Conservation (phyloP, 345 rosid genomes). For the Linum lewisii region DNA sequence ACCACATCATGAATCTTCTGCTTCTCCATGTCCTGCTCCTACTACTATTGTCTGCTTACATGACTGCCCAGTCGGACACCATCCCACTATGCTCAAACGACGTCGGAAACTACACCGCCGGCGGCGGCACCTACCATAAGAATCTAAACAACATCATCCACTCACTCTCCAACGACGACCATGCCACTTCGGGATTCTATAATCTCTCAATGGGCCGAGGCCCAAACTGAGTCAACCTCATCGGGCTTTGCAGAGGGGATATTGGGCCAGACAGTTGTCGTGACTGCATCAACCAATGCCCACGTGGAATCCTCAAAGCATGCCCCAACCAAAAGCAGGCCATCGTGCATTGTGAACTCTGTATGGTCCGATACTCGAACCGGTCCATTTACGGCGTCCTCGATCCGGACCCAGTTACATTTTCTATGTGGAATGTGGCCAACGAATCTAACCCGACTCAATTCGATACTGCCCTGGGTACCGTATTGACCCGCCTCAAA, state of each 20-base stretch:
- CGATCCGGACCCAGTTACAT: not conserved
- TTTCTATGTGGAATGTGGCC: not conserved
- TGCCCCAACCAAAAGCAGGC: slow-evolving; percentile 20
- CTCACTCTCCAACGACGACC: not conserved
- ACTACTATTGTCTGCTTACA: too few relatives aligned
- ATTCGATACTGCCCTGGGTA: too few relatives aligned
- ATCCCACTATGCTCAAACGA: too few relatives aligned
- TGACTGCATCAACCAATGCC: not conserved
- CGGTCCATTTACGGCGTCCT: not conserved
- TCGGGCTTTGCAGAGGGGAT: slow-evolving; percentile 20
- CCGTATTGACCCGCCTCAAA: too few relatives aligned
- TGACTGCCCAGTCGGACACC: too few relatives aligned
- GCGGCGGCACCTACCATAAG: slow-evolving; percentile 5
- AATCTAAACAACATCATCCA: slow-evolving; percentile 16
- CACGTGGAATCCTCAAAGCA: not conserved
- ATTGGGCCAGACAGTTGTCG: not conserved
- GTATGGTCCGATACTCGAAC: slow-evolving; percentile 14
- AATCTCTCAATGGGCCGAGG: slow-evolving; percentile 6
- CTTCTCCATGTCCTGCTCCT: too few relatives aligned
- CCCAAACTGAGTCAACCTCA: slow-evolving; percentile 12
- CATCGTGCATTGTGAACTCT: not conserved
- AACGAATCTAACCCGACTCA: not conserved
- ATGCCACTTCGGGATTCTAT: slow-evolving; percentile 13
- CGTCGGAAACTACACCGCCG: too few relatives aligned
- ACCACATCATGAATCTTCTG: too few relatives aligned